Evolutionary conservation across 2,329 filamentous ascomycete species (phyloP), one percentile per base, ranked within the genome.

Genomic region (Aspergillus neoniger): DNA sequence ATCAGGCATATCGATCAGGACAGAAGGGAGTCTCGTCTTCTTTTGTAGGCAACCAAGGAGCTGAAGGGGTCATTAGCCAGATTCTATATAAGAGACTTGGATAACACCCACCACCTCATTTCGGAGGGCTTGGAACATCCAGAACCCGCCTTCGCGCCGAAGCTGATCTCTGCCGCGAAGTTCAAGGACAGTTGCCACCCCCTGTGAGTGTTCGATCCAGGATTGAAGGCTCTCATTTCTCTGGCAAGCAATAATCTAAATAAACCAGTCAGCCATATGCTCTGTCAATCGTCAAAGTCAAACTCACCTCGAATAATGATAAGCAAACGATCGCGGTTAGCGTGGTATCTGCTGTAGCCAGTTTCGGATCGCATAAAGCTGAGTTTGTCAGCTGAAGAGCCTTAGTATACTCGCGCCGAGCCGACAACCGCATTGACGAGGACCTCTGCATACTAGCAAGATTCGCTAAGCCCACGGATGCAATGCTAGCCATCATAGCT

Each of bases 401-500:
- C 21, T 23, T 55, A 7, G 53, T 32, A 12, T 55, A 55, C 41
- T 55, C 53, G 25, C 25, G n/a, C n/a, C 53, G 41, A 4, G 53
- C 41, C 14, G 53, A 30, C 6, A 47, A 7, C 15, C 25, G 53
- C 17, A 47, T 19, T 6, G 53, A 44, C 3, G n/a, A 41, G 19
- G 53, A 44, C n/a, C 28, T 44, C 8, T 44, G 25, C 12, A 44
- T 39, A 15, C 30, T 55, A 4, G 53, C 53, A 12, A 55, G 25
- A 47, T 55, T 55, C 14, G 39, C 53, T 15, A 55, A 39, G 5
- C 53, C 53, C 39, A 55, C 53, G 5, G 53, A 55, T 21, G 53
- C 53, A 19, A 55, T 47, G 10, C 53, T 28, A 15, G 53, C 30
- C 53, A 55, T 55, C 53, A 55, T 55, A 23, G 53, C 53, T 36